These are phyloP conservation scores for Solanum pimpinellifolium DNA, from an alignment of 257 asterid genomes.

Conservation along the genomic window DNA sequence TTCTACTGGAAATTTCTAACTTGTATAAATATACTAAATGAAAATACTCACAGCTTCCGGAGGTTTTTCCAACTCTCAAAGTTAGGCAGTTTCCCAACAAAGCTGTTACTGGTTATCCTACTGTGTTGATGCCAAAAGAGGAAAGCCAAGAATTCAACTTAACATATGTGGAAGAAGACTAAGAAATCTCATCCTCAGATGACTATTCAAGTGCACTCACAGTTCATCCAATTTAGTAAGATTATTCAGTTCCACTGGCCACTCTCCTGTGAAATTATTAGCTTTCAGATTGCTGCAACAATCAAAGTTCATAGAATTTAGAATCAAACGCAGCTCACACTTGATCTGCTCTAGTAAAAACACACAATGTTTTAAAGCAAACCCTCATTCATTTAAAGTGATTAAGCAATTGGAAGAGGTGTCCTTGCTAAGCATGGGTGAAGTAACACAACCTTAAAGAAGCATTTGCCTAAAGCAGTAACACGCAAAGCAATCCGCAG, in stretches of 20 bases:
- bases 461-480: neutral
- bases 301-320: neutral
- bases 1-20: neutral
- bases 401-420: neutral
- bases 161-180: neutral
- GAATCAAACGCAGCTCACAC: neutral
- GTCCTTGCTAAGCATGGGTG: neutral
- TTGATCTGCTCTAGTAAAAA: neutral
- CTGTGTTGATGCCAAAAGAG: constrained; percentile 11
- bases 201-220: constrained; percentile 13
- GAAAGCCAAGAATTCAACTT: neutral
- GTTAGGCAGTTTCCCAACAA: constrained; percentile 40
- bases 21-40: neutral
- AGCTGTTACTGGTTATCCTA: constrained; percentile 43
- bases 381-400: neutral
- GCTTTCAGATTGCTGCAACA: constrained; percentile 32
- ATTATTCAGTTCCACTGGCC: constrained; percentile 31
- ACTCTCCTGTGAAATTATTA: constrained; percentile 31
- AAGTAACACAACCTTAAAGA: neutral
- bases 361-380: neutral
- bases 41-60: constrained; percentile 29
- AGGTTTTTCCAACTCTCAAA: constrained; percentile 35
- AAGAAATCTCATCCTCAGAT: neutral
- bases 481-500: neutral
- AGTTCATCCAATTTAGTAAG: constrained; percentile 29